Evolutionary conservation across 2,329 filamentous ascomycete genomes (phyloP).

Genomic region (Grosmannia clavigera): DNA sequence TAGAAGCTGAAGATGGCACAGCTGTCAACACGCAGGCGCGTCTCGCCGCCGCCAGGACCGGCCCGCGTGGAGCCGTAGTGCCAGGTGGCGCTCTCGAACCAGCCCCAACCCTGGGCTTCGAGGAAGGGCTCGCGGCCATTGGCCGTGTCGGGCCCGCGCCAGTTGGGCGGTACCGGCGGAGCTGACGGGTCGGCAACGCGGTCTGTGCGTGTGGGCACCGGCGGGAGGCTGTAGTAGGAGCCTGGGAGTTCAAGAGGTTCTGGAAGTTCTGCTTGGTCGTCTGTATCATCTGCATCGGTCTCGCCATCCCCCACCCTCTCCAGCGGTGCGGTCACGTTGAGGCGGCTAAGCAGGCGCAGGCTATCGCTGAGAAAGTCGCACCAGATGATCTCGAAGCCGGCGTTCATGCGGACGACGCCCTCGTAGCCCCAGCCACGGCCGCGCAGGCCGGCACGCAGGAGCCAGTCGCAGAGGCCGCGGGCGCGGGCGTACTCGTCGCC

Average conservation of each 20-base stretch:
- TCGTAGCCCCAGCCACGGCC: slow-evolving; percentile 35
- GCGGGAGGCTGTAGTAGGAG: slow-evolving; percentile 24
- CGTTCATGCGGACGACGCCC: slow-evolving; percentile 37
- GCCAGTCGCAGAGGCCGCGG: slow-evolving; percentile 32
- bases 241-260: background rate
- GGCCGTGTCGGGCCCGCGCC: slow-evolving; percentile 14
- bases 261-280: background rate
- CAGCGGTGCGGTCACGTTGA: slow-evolving; percentile 34
- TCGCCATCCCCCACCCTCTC: slow-evolving; percentile 10
- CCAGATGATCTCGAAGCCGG: slow-evolving; percentile 40
- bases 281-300: background rate
- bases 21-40: slow-evolving; percentile 24
- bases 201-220: slow-evolving; percentile 22
- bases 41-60: slow-evolving; percentile 28
- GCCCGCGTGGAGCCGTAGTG: slow-evolving; percentile 28
- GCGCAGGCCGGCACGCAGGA: slow-evolving; percentile 25
- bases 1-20: slow-evolving; percentile 35
- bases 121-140: slow-evolving; percentile 26
- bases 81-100: slow-evolving; percentile 30
- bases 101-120: slow-evolving; percentile 26
- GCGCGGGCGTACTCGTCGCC: slow-evolving; percentile 35
- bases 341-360: slow-evolving; percentile 27
- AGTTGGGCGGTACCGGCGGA: slow-evolving; percentile 25
- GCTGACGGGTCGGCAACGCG: slow-evolving; percentile 21
- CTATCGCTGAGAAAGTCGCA: slow-evolving; percentile 34